These are phyloP conservation scores for Vaccinium vitisidaea DNA, from an alignment of 148 eudicot genomes.

Conservation along the genomic window DNA sequence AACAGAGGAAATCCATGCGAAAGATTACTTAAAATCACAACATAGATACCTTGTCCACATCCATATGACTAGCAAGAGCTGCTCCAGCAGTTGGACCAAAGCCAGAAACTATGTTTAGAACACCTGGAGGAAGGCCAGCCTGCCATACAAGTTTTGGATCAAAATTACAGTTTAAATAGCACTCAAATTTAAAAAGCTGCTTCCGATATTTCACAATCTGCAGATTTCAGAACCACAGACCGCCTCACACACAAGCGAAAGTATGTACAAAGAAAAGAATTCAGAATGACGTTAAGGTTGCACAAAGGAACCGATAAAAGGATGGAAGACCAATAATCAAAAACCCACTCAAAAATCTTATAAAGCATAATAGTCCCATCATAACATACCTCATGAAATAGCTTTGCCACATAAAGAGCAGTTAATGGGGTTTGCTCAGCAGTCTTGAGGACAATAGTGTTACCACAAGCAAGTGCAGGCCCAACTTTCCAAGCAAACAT, in stretches of 20 bases:
- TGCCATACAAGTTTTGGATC: slow-evolving; percentile 3
- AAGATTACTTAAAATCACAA: not conserved
- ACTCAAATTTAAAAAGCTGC: not conserved
- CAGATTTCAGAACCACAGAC: not conserved
- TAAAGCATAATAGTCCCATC: not conserved
- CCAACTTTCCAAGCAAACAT: slow-evolving; percentile 38
- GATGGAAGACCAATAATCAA: not conserved
- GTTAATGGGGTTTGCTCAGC: slow-evolving; percentile 36
- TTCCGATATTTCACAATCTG: not conserved
- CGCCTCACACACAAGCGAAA: not conserved
- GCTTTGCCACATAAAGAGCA: slow-evolving; percentile 30
- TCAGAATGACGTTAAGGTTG: no score
- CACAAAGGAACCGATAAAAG: not conserved
- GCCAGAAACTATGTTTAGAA: slow-evolving; percentile 35
- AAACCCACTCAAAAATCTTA: not conserved
- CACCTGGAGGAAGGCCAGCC: slow-evolving; percentile 39
- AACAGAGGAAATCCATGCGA: not conserved
- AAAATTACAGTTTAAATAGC: not conserved
- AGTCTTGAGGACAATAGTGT: slow-evolving; percentile 31
- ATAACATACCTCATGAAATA: slow-evolving; percentile 26
- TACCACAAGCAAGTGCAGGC: slow-evolving; percentile 32
- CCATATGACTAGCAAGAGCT: slow-evolving; percentile 36
- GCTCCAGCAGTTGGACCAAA: slow-evolving; percentile 38
- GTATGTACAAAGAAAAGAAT: no score
- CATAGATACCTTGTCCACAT: slow-evolving; percentile 29